These are phyloP conservation scores for Apiospora phragmitis DNA, from an alignment of 2,329 filamentous ascomycete genomes.

Conservation along the genomic window DNA sequence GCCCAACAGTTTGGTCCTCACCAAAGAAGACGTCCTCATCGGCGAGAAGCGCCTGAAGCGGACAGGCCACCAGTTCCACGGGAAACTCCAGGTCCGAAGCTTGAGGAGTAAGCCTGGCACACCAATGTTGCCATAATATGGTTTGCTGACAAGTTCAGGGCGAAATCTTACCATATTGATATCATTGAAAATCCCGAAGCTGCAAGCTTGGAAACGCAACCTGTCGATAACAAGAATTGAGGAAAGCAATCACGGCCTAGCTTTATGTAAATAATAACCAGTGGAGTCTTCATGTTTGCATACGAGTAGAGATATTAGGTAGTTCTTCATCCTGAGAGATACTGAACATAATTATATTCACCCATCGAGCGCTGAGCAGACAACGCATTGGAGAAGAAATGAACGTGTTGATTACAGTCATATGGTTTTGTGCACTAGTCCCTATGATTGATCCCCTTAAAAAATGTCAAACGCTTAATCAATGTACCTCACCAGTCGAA, in stretches of 20 bases:
- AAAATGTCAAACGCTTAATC: no score
- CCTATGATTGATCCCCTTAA: no score
- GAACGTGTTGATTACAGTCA: no score
- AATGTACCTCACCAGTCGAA: no score
- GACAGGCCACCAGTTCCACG: conserved; percentile 30
- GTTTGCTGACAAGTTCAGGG: not conserved
- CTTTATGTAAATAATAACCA: not conserved
- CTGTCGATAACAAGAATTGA: not conserved
- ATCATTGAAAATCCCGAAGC: not conserved
- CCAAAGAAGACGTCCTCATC: conserved; percentile 42
- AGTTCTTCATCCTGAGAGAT: no score
- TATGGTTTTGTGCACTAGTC: no score
- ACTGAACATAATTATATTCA: no score
- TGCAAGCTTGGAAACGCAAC: not conserved
- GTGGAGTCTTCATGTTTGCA: no score
- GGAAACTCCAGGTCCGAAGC: conserved; percentile 24
- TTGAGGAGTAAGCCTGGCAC: conserved; percentile 22
- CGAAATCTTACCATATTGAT: not conserved
- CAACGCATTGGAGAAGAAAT: no score
- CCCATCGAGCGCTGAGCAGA: no score
- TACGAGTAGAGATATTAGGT: no score
- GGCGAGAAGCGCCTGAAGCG: conserved; percentile 45
- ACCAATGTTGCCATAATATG: not conserved
- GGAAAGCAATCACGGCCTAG: not conserved
- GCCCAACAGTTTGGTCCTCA: conserved; percentile 22